Evolutionary conservation across 2,329 filamentous ascomycete genomes (phyloP), one percentile per base, ranked within the genome.

Genomic region (Penicillium sp.): DNA sequence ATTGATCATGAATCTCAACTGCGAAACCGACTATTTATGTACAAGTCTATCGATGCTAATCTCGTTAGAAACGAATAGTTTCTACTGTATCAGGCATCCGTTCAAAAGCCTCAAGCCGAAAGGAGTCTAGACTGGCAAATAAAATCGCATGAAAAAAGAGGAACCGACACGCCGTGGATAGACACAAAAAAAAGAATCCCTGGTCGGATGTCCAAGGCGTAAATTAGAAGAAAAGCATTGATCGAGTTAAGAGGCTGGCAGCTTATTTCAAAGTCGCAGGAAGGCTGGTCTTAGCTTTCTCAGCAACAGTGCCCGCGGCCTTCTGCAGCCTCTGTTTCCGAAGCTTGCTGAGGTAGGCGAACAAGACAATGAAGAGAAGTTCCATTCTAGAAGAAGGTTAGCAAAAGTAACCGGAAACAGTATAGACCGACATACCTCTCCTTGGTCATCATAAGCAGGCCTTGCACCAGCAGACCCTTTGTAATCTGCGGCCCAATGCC

Each of bases 391-490:
- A 21, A 30, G 13, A 46, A 6, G 26, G 50, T 46, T 13, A 45
- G 52, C 23, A 60, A 54, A 61, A 52, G 30, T 23, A 27, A 46
- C 23, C 34, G 27, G 6, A 20, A n/a, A 18, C 23, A 29, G 27
- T 20, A 7, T 17, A 10, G 15, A 46, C 37, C 32, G 37, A 49
- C 55, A 46, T 80, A 91, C 89, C 91, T 84, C 76, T 99, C 94
- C 77, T 99, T 99, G 41, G 91, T 94, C 91, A 97, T 99, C 94
- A 99, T 99, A 32, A 99, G 79, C 49, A 99, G 85, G 43, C 94
- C 94, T 69, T 99, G 94, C 2, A 99, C 94, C 42, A 99, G 71
- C 46, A 99, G 76, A 1, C 94, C 94, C 75, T 99, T 99, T 52
- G 91, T 74, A 45, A 99, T 89, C 72, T 99, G 94, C 3, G 94